Evolutionary conservation across 2,329 filamentous ascomycete genomes (phyloP), one percentile per base, ranked within the genome.

Genomic region (Fusarium mangiferae): DNA sequence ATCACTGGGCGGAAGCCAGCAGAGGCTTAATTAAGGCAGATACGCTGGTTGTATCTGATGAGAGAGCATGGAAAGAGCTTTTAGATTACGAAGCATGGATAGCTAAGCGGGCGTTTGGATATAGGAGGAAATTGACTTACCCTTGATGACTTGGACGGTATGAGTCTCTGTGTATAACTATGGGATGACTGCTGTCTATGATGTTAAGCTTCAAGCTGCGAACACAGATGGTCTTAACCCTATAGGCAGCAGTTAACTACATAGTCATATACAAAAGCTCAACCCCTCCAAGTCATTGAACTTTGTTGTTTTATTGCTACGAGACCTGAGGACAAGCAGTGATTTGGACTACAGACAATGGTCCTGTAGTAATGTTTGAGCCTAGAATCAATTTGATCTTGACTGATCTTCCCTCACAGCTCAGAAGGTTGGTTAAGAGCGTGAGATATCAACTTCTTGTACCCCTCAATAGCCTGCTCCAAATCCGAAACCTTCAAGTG

Each of bases 1-100:
- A 62, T 77, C n/a, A 74, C 57, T 0, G 75, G 75, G 0, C 60
- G 67, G 3, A 75, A 66, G n/a, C 75, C 65, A 2, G 41, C 30
- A 3, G 22, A 45, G 28, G 26, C 11, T 13, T 62, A 44, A 17
- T 20, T 5, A 26, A 4, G n/a, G 4, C 0, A 17, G 36, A 41
- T 55, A 24, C 5, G 36, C 51, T 42, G 36, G 51, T 18, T 42
- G 24, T 20, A 55, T 55, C 51, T 18, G 45, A 18, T 18, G 45
- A 22, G 6, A 55, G 15, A 55, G 15, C 35, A 14, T 55, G 35
- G 51, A 41, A 41, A 14, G 20, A 42, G 13, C 2, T 20, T 4
- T 15, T 30, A 28, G 14, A 30, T 30, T 1, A 11, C 13, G 5
- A 35, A 52, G 49, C n/a, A 36, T n/a, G 11, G 36, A 8, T 28